A percentile compares a stretch with the other conserved stretches of the same genome.
Evolutionary conservation across 441 rosid genomes (phyloP).

Genomic region (Pelargonium australe): DNA sequence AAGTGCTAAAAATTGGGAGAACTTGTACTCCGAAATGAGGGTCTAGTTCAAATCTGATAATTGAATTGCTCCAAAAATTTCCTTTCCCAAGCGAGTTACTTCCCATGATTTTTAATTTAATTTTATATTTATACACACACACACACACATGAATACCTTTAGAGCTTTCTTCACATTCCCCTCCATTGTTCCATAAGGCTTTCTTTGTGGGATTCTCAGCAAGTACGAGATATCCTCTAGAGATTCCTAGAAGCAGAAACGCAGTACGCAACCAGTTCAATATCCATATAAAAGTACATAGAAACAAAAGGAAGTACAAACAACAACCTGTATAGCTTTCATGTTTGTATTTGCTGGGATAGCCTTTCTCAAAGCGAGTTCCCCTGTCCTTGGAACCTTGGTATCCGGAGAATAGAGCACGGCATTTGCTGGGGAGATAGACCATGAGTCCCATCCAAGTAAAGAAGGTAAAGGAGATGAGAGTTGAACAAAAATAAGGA

Average conservation of each 20-base stretch:
- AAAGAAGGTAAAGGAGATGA: slow-evolving; percentile 56
- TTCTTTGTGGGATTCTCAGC: slow-evolving; percentile 91
- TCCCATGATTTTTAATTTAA: background rate
- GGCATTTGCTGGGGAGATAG: slow-evolving; percentile 61
- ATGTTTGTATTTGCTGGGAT: slow-evolving; percentile 86
- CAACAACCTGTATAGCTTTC: slow-evolving; percentile 72
- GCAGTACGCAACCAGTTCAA: slow-evolving; percentile 16
- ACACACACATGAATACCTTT: slow-evolving; percentile 33
- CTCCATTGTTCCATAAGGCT: slow-evolving; percentile 96
- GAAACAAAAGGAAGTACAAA: background rate
- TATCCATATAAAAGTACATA: slow-evolving; percentile 6
- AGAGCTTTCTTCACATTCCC: slow-evolving; percentile 89
- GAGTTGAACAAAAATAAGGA: slow-evolving; percentile 53
- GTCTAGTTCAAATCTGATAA: background rate
- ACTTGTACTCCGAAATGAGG: background rate
- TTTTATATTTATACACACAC: background rate
- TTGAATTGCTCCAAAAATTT: background rate
- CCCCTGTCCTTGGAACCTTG: slow-evolving; percentile 90
- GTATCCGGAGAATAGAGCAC: slow-evolving; percentile 92
- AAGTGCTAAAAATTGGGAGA: background rate
- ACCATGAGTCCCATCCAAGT: slow-evolving; percentile 42
- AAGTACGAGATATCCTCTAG: slow-evolving; percentile 86
- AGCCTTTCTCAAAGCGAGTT: slow-evolving; percentile 77
- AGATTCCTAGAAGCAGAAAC: slow-evolving; percentile 46
- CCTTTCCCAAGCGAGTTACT: background rate